phyloP scores from a whole-genome alignment of 129 eudicot genomes.

The Artemisia annua region DNA sequence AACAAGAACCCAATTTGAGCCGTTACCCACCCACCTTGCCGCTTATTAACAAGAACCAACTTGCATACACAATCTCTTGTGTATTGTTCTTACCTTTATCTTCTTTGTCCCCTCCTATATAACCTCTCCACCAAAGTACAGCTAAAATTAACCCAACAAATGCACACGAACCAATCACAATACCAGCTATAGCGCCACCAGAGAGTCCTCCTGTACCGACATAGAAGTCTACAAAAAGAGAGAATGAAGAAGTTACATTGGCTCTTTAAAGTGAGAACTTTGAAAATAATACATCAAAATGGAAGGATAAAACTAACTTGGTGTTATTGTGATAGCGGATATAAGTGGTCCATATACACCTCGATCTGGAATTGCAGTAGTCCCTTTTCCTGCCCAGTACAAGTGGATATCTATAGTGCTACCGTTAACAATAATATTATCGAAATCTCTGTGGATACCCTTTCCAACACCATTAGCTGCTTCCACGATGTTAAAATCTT shows the following conservation, averaged over 20 bases:
- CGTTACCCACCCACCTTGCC: neutral
- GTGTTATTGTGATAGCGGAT: constrained; percentile 81
- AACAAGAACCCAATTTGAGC: neutral
- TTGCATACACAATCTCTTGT: neutral
- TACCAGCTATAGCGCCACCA: constrained; percentile 61
- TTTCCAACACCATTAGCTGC: constrained; percentile 63
- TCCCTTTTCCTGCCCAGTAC: constrained; percentile 93
- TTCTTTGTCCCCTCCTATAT: constrained; percentile 45
- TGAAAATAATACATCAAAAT: neutral
- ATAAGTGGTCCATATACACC: constrained; percentile 84
- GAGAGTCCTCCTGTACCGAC: constrained; percentile 50
- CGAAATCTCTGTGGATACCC: constrained; percentile 45
- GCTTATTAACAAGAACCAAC: neutral
- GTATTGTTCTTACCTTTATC: constrained; percentile 47
- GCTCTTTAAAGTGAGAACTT: constrained; percentile 12
- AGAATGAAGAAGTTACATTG: constrained; percentile 12
- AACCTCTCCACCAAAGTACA: constrained; percentile 55
- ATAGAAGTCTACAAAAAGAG: constrained; percentile 50
- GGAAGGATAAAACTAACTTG: constrained; percentile 54
- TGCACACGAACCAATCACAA: constrained; percentile 52
- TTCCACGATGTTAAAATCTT: constrained; percentile 59
- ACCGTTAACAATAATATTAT: constrained; percentile 54
- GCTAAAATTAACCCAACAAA: constrained; percentile 35
- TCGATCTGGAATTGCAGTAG: constrained; percentile 69
- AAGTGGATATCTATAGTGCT: constrained; percentile 78